A percentile compares a stretch with the other conserved stretches of the same genome.
These are phyloP conservation scores for Paspalum vaginatum DNA, from an alignment of 176 grass and related monocot species.

Conservation along the genomic window DNA sequence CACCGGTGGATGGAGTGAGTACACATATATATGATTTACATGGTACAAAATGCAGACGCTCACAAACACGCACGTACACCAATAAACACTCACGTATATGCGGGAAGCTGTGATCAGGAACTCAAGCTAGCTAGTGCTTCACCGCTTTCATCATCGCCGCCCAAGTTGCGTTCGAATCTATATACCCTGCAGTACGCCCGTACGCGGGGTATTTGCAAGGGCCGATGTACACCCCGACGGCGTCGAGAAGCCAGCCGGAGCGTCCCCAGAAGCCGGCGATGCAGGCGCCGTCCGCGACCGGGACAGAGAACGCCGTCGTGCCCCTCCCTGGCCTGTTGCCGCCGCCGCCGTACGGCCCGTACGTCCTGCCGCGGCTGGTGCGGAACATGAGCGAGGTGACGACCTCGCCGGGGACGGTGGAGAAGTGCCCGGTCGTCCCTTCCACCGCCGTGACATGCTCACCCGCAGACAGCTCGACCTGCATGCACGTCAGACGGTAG, in stretches of 20 bases:
- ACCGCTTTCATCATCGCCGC: too few relatives aligned
- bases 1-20: too few relatives aligned
- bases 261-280: constrained; percentile 43
- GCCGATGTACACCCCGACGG: constrained; percentile 15
- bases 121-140: too few relatives aligned
- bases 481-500: too few relatives aligned
- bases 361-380: constrained; percentile 1
- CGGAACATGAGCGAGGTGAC: constrained; percentile 42
- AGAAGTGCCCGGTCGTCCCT: neutral
- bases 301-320: constrained; percentile 15
- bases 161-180: too few relatives aligned
- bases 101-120: too few relatives aligned
- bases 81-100: too few relatives aligned
- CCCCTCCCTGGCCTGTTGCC: neutral
- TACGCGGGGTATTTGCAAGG: too few relatives aligned
- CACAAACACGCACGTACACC: too few relatives aligned
- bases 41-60: too few relatives aligned
- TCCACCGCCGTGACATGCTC: neutral
- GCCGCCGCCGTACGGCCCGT: constrained; percentile 16
- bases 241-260: constrained; percentile 34
- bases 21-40: too few relatives aligned
- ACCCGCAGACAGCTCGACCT: neutral
- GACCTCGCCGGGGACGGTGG: neutral
- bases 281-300: neutral
- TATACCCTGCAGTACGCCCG: too few relatives aligned